phyloP scores from a whole-genome alignment of 2,329 filamentous ascomycete genomes.

The Gnomoniopsis smithogilvyi region DNA sequence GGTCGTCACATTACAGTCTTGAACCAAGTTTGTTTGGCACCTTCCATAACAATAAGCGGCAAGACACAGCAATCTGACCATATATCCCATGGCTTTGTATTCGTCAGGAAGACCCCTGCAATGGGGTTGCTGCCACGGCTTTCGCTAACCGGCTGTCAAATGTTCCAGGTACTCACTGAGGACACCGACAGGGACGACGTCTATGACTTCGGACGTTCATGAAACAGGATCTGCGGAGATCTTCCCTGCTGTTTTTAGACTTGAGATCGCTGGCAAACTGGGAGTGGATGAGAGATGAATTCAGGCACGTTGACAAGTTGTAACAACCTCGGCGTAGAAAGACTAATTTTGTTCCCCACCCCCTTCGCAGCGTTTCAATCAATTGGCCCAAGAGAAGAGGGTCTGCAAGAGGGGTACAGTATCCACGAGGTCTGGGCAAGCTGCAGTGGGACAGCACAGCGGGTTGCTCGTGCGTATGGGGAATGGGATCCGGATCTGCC shows the following conservation, averaged over 20 bases:
- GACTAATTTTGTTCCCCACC: too few relatives aligned
- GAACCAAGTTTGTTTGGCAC: too few relatives aligned
- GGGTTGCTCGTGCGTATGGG: too few relatives aligned
- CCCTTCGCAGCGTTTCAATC: too few relatives aligned
- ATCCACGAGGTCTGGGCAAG: too few relatives aligned
- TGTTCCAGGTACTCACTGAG: background rate
- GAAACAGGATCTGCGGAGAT: constrained; percentile 2
- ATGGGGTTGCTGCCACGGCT: background rate
- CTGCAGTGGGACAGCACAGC: too few relatives aligned
- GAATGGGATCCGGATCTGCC: too few relatives aligned
- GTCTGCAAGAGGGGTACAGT: too few relatives aligned
- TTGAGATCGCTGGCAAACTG: background rate
- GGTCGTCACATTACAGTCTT: background rate
- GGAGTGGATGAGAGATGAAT: background rate
- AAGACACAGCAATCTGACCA: too few relatives aligned
- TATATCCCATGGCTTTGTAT: background rate
- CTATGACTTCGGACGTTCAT: constrained; percentile 3
- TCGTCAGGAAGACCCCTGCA: background rate
- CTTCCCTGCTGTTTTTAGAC: constrained; percentile 1
- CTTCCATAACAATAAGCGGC: too few relatives aligned
- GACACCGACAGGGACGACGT: background rate
- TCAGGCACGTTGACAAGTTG: background rate
- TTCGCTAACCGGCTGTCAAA: constrained; percentile 9
- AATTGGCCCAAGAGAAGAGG: too few relatives aligned
- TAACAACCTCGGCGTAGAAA: background rate